A percentile compares a stretch with the other conserved stretches of the same genome.
Conservation (phyloP, 371 early-diverging fungal species). For the Basidiobolus heterosporus region DNA sequence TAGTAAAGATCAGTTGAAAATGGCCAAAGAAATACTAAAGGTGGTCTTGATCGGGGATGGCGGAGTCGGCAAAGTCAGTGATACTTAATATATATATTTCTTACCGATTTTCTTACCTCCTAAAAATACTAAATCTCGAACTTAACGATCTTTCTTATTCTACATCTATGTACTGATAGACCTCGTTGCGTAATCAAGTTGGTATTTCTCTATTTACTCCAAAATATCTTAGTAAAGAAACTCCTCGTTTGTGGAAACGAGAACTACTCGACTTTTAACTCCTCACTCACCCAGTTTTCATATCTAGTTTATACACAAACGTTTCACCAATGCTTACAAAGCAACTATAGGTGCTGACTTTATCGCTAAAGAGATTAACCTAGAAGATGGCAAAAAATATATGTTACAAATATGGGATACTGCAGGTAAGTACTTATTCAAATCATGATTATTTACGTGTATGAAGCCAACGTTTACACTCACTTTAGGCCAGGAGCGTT, state of each 20-base stretch:
- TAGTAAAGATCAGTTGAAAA: neutral
- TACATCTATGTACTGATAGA: too few relatives aligned
- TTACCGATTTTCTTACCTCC: too few relatives aligned
- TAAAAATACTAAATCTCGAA: too few relatives aligned
- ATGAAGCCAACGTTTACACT: neutral
- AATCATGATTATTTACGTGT: neutral
- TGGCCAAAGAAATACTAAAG: constrained; percentile 35
- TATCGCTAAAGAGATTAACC: constrained; percentile 76
- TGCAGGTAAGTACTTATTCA: constrained; percentile 13
- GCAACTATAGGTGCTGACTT: constrained; percentile 98
- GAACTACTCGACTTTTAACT: neutral
- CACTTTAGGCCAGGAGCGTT: constrained; percentile 55
- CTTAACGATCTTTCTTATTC: too few relatives aligned
- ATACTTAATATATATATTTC: neutral
- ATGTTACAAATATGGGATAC: constrained; percentile 47
- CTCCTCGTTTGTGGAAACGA: too few relatives aligned
- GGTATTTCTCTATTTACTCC: too few relatives aligned
- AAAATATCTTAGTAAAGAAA: too few relatives aligned
- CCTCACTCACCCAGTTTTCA: neutral
- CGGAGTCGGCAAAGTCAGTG: constrained; percentile 60
- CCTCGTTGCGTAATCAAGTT: constrained; percentile 41
- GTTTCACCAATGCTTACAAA: constrained; percentile 90
- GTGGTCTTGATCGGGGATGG: constrained; percentile 70
- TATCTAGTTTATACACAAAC: constrained; percentile 38
- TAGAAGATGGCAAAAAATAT: constrained; percentile 54